Conservation (phyloP, 1,139 yeast species). For the Saccharomyces pastorianus region DNA sequence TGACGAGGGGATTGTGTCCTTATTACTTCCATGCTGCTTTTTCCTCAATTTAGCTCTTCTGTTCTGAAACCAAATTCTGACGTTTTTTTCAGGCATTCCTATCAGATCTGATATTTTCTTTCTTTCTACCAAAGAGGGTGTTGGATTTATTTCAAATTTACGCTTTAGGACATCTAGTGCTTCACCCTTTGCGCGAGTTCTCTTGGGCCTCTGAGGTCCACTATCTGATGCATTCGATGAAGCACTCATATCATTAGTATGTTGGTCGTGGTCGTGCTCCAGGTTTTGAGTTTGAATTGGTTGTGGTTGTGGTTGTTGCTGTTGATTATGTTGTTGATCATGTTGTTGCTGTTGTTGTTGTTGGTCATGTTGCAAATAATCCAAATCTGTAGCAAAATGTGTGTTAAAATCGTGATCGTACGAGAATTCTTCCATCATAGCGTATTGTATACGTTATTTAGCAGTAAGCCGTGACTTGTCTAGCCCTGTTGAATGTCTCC, state of each 20-base stretch:
- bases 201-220: conserved; percentile 23
- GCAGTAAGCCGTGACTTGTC: background rate
- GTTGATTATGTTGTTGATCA: background rate
- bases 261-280: background rate
- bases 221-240: background rate
- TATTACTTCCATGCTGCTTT: conserved; percentile 3
- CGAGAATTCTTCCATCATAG: conserved; percentile 8
- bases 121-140: conserved; percentile 60
- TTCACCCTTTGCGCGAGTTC: conserved; percentile 76
- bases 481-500: background rate
- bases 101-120: conserved; percentile 66
- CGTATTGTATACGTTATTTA: background rate
- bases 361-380: background rate
- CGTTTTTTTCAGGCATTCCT: conserved; percentile 86
- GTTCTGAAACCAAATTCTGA: conserved; percentile 92
- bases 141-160: conserved; percentile 67
- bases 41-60: conserved; percentile 72
- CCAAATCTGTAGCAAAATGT: conserved; percentile 9
- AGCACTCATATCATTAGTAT: background rate
- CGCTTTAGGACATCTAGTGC: conserved; percentile 59
- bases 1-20: background rate
- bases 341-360: conserved; percentile 2
- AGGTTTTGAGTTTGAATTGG: background rate
- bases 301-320: background rate
- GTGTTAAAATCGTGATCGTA: conserved; percentile 10